Evolutionary conservation across 106 monocot species (phyloP).

Genomic region (Phalaenopsis equestris): DNA sequence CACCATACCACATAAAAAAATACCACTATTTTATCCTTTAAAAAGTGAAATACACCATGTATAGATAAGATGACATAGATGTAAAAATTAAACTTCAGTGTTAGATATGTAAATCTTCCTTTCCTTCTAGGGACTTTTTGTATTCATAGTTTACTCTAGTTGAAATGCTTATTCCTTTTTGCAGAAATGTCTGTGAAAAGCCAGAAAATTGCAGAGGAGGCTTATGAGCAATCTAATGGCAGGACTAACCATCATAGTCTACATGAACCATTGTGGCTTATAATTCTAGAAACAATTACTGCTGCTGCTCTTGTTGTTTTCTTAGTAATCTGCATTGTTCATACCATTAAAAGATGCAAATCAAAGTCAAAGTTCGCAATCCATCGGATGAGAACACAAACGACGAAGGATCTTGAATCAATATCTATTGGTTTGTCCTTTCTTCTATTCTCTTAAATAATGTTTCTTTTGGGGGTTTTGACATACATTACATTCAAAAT

Average conservation of each 20-base stretch:
- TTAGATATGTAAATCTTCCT: too few species aligned
- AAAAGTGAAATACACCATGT: too few species aligned
- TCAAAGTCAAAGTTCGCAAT: conserved; percentile 22
- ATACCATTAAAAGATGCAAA: conserved; percentile 30
- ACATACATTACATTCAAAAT: too few species aligned
- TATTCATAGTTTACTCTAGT: neutral
- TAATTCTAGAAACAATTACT: conserved; percentile 60
- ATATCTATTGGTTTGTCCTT: conserved; percentile 48
- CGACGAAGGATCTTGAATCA: conserved; percentile 26
- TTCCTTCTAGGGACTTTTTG: neutral
- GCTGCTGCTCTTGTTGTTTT: conserved; percentile 31
- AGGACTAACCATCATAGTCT: conserved; percentile 16
- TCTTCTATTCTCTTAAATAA: neutral
- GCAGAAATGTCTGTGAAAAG: conserved; percentile 18
- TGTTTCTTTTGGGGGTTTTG: neutral
- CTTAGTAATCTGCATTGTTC: conserved; percentile 20
- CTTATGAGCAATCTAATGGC: conserved; percentile 2
- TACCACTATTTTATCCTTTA: too few species aligned
- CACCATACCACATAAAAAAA: too few species aligned
- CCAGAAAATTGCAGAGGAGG: conserved; percentile 5
- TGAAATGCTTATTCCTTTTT: neutral
- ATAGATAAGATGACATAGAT: too few species aligned
- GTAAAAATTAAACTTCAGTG: too few species aligned
- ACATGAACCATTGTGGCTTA: conserved; percentile 66
- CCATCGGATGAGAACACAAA: conserved; percentile 31